Evolutionary conservation across 2,329 filamentous ascomycete species (phyloP).

Genomic region (Penicillium sclerotiorum): DNA sequence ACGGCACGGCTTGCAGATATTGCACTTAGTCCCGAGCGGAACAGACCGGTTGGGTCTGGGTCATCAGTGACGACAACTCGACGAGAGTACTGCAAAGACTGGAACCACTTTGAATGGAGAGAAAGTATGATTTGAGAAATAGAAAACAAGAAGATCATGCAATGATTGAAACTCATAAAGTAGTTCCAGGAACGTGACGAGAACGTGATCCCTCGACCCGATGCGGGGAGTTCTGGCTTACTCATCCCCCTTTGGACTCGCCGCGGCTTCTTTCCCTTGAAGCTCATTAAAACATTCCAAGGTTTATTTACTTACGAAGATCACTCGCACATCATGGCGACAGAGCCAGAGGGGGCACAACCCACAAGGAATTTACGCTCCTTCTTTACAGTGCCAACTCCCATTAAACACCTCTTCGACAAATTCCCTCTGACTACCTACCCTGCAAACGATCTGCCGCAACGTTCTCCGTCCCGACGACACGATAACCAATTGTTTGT

Average conservation of each 20-base stretch:
- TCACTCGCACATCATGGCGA: conserved; percentile 26
- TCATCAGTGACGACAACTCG: conserved; percentile 10
- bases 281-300: background rate
- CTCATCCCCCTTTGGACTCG: conserved; percentile 1
- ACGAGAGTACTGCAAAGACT: background rate
- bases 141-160: background rate
- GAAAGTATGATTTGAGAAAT: background rate
- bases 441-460: conserved; percentile 72
- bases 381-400: conserved; percentile 59
- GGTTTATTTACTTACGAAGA: background rate
- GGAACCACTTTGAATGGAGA: background rate
- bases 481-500: conserved; percentile 69
- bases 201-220: background rate
- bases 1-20: background rate
- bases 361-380: conserved; percentile 29
- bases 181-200: background rate
- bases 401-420: conserved; percentile 82
- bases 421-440: conserved; percentile 78
- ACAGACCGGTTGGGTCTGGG: background rate
- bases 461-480: conserved; percentile 54
- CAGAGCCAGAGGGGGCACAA: conserved; percentile 25
- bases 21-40: conserved; percentile 4
- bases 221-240: conserved; percentile 1
- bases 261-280: background rate
- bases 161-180: background rate